phyloP scores from a whole-genome alignment of 208 protist genomes.

The Crithidia bombi region DNA sequence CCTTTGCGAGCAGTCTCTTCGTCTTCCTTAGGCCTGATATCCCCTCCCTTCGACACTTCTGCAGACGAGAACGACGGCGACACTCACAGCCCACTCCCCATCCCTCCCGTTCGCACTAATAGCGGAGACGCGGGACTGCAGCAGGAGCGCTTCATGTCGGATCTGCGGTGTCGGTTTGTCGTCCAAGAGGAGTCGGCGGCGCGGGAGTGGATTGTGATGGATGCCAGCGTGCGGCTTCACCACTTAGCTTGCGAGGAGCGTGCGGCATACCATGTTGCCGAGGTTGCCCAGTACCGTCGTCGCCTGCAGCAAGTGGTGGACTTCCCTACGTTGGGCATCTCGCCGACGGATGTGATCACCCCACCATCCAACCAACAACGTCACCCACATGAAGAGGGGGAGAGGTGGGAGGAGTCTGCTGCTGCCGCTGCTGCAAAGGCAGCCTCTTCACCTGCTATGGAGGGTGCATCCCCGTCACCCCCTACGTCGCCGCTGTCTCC shows the following conservation, averaged over 20 bases:
- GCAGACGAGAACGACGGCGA: too few relatives aligned
- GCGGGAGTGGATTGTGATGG: conserved; percentile 17
- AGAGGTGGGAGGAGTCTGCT: too few relatives aligned
- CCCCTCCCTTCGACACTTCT: too few relatives aligned
- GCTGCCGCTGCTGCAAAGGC: too few relatives aligned
- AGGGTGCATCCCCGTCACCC: neutral
- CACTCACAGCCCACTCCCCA: neutral
- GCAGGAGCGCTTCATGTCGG: neutral
- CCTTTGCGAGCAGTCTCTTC: too few relatives aligned
- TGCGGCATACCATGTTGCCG: conserved; percentile 6
- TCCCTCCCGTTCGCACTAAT: neutral
- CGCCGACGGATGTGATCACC: neutral
- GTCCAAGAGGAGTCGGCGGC: conserved; percentile 11
- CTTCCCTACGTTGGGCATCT: neutral
- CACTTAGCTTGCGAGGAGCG: conserved; percentile 24
- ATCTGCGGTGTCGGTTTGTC: neutral
- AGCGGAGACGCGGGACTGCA: neutral
- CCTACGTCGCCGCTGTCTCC: neutral
- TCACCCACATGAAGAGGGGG: too few relatives aligned
- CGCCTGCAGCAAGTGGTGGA: neutral
- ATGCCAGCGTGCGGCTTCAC: conserved; percentile 19
- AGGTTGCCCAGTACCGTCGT: conserved; percentile 12
- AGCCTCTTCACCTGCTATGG: too few relatives aligned
- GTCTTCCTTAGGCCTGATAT: too few relatives aligned
- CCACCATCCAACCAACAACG: neutral